Evolutionary conservation across 2,329 filamentous ascomycete genomes (phyloP).

Genomic region (Triangularia setosa): DNA sequence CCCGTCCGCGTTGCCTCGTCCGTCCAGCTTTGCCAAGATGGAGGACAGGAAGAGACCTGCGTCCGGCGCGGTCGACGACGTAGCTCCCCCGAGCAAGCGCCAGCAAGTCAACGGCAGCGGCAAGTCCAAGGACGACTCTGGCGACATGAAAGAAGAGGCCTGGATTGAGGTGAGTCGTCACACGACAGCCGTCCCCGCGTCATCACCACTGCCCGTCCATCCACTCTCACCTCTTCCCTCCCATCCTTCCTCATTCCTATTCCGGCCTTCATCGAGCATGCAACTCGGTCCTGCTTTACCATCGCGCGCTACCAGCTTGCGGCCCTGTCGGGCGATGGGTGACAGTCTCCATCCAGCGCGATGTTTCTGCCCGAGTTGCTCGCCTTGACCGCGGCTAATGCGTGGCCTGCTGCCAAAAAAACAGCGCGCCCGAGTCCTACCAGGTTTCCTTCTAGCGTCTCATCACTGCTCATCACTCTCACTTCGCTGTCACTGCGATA

Average conservation of each 20-base stretch:
- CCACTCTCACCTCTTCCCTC: conserved; percentile 13
- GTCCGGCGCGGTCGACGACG: conserved; percentile 72
- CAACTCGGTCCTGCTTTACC: conserved; percentile 2
- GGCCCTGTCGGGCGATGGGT: not conserved
- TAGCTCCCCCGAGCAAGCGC: conserved; percentile 86
- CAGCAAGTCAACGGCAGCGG: conserved; percentile 79
- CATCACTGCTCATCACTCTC: conserved; percentile 18
- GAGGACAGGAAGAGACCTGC: conserved; percentile 98
- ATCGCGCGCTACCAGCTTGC: conserved; percentile 5
- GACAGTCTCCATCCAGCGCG: conserved; percentile 21
- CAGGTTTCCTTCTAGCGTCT: conserved; percentile 29
- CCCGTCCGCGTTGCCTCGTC: conserved; percentile 65
- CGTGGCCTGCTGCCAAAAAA: conserved; percentile 37
- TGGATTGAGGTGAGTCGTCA: conserved; percentile 63
- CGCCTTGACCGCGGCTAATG: conserved; percentile 40
- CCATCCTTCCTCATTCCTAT: conserved; percentile 12
- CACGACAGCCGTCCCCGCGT: conserved; percentile 26
- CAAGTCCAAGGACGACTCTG: conserved; percentile 52
- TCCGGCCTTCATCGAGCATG: conserved; percentile 9
- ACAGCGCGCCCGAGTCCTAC: conserved; percentile 37
- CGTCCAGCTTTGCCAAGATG: conserved; percentile 89
- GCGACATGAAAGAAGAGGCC: conserved; percentile 55
- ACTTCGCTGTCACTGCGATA: conserved; percentile 23
- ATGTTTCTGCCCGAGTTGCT: conserved; percentile 24
- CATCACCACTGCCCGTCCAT: conserved; percentile 4